Base-by-base conservation (phyloP, 768 basidiomycete genomes). In the Serendipita vermifera region DNA sequence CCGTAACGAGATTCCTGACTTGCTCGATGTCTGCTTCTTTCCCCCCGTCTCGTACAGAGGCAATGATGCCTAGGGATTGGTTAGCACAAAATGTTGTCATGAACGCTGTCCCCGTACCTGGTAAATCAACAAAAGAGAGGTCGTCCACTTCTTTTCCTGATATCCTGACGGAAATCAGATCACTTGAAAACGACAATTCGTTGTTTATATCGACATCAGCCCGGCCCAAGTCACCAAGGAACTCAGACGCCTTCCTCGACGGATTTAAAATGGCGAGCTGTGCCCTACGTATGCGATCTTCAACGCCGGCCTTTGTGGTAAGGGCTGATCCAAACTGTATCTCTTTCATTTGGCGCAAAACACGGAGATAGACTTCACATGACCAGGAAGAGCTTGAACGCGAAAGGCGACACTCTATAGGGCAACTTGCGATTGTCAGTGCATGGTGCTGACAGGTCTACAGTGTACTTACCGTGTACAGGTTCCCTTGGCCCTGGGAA, bases 191-290 rank as follows among this genome's bases (percentile, higher is more conserved):
- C 3, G 64, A 59, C 9, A 70, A 35, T 40, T 53, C 33, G 26
- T 38, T 51, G 9, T 17, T 20, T 6, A 9, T 22, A 2, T 5
- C 39, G 9, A 17, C 55, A 17, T 20, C n/a, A 26, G 29, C 29
- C 15, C 7, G 9, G 15, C n/a, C 20, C 22, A 39, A 24, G 56
- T 57, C 59, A 27, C 55, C 41, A 2, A 62, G 56, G 40, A 62
- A 60, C 7, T 36, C 22, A 11, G 29, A n/a, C 7, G 41, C 31
- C 20, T 60, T 57, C 3, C 59, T 22, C 2, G 24, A 33, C 0
- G 83, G 83, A 55, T 82, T 83, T 4, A 85, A 70, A 24, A 85
- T 79, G 0, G 83, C 83, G 1, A 69, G 68, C 60, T 84, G 83
- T 0, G 84, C 84, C 0, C 80, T 73, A 13, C 80, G 71, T 48